phyloP scores from a whole-genome alignment of 2,329 filamentous ascomycete genomes.

The Colletotrichum viniferum region DNA sequence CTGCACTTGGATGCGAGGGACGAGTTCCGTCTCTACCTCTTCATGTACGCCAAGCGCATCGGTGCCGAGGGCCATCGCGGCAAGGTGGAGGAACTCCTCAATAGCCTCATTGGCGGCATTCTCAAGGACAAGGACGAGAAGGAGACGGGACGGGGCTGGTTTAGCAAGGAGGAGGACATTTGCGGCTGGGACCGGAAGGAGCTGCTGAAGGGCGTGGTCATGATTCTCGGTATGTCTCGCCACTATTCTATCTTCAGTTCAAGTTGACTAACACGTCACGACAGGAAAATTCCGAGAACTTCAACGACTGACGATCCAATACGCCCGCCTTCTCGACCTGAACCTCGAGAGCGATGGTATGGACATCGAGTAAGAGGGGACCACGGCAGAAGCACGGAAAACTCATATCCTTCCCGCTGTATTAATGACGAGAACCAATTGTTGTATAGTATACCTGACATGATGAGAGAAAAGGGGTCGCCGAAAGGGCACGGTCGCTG shows the following conservation, averaged over 20 bases:
- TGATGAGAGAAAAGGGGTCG: neutral
- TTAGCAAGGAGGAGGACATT: slow-evolving; percentile 70
- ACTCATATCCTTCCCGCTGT: neutral
- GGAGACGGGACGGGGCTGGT: slow-evolving; percentile 63
- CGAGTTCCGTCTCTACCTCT: slow-evolving; percentile 93
- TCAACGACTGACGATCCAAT: slow-evolving; percentile 92
- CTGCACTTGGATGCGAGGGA: slow-evolving; percentile 84
- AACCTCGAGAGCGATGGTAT: slow-evolving; percentile 53
- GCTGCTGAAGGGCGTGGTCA: slow-evolving; percentile 85
- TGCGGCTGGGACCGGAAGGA: slow-evolving; percentile 93
- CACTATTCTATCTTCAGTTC: neutral
- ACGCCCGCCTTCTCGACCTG: slow-evolving; percentile 80
- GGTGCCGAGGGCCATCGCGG: slow-evolving; percentile 85
- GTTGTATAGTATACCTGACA: slow-evolving; percentile 19
- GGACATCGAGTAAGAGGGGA: slow-evolving; percentile 31
- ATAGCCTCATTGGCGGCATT: slow-evolving; percentile 77
- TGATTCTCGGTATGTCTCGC: slow-evolving; percentile 79
- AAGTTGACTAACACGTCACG: slow-evolving; percentile 32
- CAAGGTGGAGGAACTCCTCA: slow-evolving; percentile 92
- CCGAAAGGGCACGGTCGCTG: neutral
- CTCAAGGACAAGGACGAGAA: slow-evolving; percentile 59
- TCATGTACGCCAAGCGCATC: slow-evolving; percentile 96
- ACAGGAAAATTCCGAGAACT: slow-evolving; percentile 93
- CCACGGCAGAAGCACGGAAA: neutral
- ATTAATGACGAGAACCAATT: slow-evolving; percentile 1